A percentile compares a stretch with the other conserved stretches of the same genome.
Evolutionary conservation across 1,139 yeast genomes (phyloP).

Genomic region (Diutina siamensis): DNA sequence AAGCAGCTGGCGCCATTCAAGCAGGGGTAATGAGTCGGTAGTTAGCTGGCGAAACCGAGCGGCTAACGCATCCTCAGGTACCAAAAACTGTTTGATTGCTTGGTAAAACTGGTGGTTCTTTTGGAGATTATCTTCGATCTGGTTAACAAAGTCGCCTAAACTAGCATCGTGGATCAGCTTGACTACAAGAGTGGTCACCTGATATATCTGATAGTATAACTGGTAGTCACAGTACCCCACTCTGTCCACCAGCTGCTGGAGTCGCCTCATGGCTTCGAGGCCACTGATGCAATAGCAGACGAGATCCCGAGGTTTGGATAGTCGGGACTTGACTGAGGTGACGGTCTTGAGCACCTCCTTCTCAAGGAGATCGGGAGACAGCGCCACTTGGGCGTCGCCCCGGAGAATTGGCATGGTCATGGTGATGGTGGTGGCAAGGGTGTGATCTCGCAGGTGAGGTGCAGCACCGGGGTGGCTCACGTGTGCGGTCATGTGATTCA

Average conservation of each 20-base stretch:
- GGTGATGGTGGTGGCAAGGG: no score
- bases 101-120: slow-evolving; percentile 11
- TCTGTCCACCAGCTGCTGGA: slow-evolving; percentile 16
- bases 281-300: slow-evolving; percentile 10
- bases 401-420: background rate
- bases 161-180: slow-evolving; percentile 10
- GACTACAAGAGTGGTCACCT: slow-evolving; percentile 12
- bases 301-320: background rate
- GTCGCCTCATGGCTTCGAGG: slow-evolving; percentile 25
- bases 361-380: background rate
- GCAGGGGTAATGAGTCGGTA: slow-evolving; percentile 5
- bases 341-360: background rate
- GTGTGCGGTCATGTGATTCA: no score
- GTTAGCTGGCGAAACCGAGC: slow-evolving; percentile 14
- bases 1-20: slow-evolving; percentile 17
- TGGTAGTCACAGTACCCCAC: slow-evolving; percentile 30
- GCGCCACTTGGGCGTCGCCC: background rate
- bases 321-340: background rate
- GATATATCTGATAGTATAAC: slow-evolving; percentile 21
- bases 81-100: background rate
- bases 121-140: slow-evolving; percentile 16
- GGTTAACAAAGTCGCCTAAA: slow-evolving; percentile 13
- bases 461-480: no score
- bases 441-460: no score
- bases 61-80: slow-evolving; percentile 14